phyloP scores from a whole-genome alignment of 805 yeast genomes.

The Yarrowia alimentaria region DNA sequence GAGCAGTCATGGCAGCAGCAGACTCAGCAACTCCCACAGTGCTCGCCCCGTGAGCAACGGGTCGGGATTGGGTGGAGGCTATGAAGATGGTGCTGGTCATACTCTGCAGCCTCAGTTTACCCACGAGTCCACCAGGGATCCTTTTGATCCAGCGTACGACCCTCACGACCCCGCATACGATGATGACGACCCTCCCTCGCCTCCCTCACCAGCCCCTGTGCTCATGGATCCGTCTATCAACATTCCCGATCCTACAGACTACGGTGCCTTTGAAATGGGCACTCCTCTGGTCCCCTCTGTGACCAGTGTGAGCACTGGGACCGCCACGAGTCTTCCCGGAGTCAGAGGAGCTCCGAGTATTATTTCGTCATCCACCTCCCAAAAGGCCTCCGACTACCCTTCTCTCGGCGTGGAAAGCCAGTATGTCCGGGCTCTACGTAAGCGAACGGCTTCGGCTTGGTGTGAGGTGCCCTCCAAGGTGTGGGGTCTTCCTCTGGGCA shows the following conservation, averaged over 20 bases:
- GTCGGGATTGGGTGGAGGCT: no score
- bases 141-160: conserved; percentile 10
- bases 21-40: no score
- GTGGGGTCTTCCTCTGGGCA: conserved; percentile 39
- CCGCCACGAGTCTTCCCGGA: conserved; percentile 36
- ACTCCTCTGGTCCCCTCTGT: conserved; percentile 23
- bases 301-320: conserved; percentile 28
- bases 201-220: background rate
- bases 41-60: background rate
- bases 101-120: conserved; percentile 12
- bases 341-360: conserved; percentile 5
- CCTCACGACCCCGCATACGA: conserved; percentile 19
- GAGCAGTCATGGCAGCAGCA: conserved; percentile 8
- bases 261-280: conserved; percentile 24
- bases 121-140: conserved; percentile 10
- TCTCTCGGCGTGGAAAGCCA: conserved; percentile 26
- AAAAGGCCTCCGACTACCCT: conserved; percentile 17
- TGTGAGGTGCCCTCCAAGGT: conserved; percentile 35
- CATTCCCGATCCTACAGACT: conserved; percentile 15
- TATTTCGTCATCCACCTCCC: conserved; percentile 10
- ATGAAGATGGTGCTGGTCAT: no score
- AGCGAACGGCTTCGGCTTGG: conserved; percentile 37
- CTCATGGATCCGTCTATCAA: conserved; percentile 14
- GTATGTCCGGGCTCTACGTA: conserved; percentile 37
- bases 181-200: conserved; percentile 6